phyloP scores from a whole-genome alignment of 139 green algal genomes.

The Tetradesmus lagerheimii region DNA sequence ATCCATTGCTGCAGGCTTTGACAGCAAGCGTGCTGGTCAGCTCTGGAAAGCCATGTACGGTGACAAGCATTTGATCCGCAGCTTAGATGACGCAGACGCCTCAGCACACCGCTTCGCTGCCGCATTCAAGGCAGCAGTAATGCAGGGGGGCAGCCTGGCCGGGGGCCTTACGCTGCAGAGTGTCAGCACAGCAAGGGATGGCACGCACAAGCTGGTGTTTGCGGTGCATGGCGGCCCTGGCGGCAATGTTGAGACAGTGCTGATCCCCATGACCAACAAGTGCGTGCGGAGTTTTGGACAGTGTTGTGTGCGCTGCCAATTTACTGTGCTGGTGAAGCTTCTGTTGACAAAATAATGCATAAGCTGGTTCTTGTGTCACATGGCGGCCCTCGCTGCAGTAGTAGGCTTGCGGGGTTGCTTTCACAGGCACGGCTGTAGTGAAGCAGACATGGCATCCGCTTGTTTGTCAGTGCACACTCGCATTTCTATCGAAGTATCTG shows the following conservation, averaged over 20 bases:
- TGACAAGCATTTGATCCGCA: conserved; percentile 50
- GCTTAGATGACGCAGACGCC: conserved; percentile 51
- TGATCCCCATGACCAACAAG: conserved; percentile 79
- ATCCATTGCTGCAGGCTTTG: conserved; percentile 8
- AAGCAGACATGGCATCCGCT: too few species aligned
- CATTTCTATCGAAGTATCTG: too few species aligned
- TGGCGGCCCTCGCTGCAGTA: too few species aligned
- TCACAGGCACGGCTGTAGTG: too few species aligned
- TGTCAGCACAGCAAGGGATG: conserved; percentile 70
- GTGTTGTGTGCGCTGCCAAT: too few species aligned
- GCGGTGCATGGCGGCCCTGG: conserved; percentile 19
- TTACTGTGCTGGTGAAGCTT: not conserved
- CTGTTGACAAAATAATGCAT: too few species aligned
- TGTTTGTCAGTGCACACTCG: too few species aligned
- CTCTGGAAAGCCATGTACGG: conserved; percentile 40
- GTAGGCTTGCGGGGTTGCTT: too few species aligned
- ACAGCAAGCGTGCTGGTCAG: not conserved
- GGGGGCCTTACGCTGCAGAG: conserved; percentile 74
- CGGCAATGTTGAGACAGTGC: conserved; percentile 79
- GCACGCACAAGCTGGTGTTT: conserved; percentile 84
- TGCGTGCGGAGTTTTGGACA: not conserved
- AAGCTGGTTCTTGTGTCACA: too few species aligned
- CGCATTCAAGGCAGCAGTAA: conserved; percentile 55
- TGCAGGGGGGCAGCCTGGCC: conserved; percentile 54
- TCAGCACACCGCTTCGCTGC: conserved; percentile 27